These are phyloP conservation scores for Trichoderma pleuroti DNA, from an alignment of 2,329 filamentous ascomycete species.

Conservation along the genomic window DNA sequence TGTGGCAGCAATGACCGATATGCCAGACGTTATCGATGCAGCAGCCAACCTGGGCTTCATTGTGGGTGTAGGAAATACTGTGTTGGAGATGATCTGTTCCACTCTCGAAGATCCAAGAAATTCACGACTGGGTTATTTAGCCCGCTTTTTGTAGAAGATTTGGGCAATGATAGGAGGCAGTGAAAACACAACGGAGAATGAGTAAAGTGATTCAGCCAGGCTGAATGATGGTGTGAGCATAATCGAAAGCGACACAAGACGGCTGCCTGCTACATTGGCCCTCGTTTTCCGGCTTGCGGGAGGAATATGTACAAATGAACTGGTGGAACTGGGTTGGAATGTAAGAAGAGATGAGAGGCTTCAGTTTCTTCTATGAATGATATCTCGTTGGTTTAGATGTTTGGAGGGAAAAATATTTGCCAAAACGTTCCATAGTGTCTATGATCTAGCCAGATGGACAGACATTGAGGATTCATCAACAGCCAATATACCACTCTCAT, in stretches of 20 bases:
- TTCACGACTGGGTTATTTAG: neutral
- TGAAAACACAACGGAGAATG: too few species aligned
- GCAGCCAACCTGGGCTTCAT: neutral
- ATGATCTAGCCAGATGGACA: neutral
- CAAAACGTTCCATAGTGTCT: neutral
- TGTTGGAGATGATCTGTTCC: neutral
- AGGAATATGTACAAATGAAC: too few species aligned
- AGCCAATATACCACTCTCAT: neutral
- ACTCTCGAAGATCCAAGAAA: neutral
- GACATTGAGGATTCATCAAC: neutral
- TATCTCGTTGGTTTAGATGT: too few species aligned
- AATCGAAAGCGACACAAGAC: neutral
- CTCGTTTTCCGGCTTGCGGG: neutral
- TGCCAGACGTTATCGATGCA: neutral
- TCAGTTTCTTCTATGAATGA: too few species aligned
- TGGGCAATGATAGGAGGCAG: neutral
- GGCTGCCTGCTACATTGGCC: neutral
- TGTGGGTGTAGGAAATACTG: neutral
- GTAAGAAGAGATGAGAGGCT: too few species aligned
- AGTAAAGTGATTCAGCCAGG: too few species aligned
- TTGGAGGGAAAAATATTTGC: too few species aligned
- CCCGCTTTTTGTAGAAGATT: neutral
- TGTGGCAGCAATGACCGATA: neutral
- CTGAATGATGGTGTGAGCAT: neutral
- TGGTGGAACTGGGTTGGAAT: too few species aligned